A percentile compares a stretch with the other conserved stretches of the same genome.
Evolutionary conservation across 306 rosid genomes (phyloP).

Genomic region (Echinosophora koreensis): DNA sequence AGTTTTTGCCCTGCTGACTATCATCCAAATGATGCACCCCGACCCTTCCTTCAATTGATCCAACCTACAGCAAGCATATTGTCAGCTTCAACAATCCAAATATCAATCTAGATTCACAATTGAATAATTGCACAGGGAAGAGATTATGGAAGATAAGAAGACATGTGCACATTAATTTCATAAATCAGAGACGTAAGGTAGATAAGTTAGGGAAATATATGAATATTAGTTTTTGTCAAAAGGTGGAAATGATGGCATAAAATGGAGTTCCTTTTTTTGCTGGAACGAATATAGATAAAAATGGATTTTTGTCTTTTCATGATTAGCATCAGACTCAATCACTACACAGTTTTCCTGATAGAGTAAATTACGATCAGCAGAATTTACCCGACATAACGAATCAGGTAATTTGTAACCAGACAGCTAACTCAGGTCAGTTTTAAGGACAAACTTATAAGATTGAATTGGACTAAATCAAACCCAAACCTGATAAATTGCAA

Average conservation of each 20-base stretch:
- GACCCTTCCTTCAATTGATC: conserved; percentile 97
- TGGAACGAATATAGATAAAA: neutral
- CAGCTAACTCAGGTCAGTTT: neutral
- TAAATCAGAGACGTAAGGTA: conserved; percentile 19
- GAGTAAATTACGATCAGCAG: neutral
- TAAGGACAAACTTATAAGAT: neutral
- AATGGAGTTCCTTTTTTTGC: conserved; percentile 11
- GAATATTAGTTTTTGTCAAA: conserved; percentile 13
- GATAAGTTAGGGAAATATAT: conserved; percentile 18
- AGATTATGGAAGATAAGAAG: conserved; percentile 5
- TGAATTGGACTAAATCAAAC: neutral
- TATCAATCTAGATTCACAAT: conserved; percentile 28
- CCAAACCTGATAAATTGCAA: neutral
- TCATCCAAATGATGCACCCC: conserved; percentile 98
- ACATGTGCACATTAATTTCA: conserved; percentile 24
- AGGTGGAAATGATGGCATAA: conserved; percentile 9
- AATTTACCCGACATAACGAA: neutral
- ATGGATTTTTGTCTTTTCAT: neutral
- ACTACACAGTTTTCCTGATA: neutral
- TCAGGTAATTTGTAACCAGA: neutral
- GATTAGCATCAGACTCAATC: neutral
- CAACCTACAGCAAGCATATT: conserved; percentile 64
- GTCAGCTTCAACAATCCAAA: conserved; percentile 47
- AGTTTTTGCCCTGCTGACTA: conserved; percentile 76
- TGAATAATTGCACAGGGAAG: conserved; percentile 20